Base-by-base conservation (phyloP, 108 stramenopile genomes). In the Cylindrotheca closterium region DNA sequence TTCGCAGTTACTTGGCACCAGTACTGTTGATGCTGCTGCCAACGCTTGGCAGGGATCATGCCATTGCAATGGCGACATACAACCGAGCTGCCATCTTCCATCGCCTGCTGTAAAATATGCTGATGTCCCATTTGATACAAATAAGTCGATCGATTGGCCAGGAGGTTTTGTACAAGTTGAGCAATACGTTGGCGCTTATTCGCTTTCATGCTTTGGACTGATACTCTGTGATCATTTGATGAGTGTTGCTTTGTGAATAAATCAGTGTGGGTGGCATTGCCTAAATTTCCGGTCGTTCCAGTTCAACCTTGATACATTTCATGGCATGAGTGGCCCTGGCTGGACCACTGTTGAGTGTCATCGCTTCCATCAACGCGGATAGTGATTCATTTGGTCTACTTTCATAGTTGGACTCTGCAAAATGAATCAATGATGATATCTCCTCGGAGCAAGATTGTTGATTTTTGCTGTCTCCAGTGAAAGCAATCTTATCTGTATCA, bases 21-120 rank as follows among this genome's bases (percentile, higher is more conserved):
- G 42, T 68, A 77, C 21, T 68, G 52, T 12, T 46, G 53, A 55
- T 81, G 80, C 51, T 81, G 80, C 37, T 53, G 58, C 74, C 74
- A 78, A 27, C 77, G 55, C 10, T 57, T 61, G 28, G 59, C 62
- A 22, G 69, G 45, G 0, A 81, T 60, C 70, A 78, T 67, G 51
- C 62, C 77, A 25, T 77, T 73, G 56, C 80, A 81, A 21, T 58
- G 54, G 10, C 61, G 34, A 67, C 80, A 81, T 25, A 78, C 74
- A 24, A 81, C 68, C 31, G 63, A 65, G 5, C 55, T 58, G 10
- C 80, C 80, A 67, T 81, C 80, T 62, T 81, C 74, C 80, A 81
- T 81, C 3, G 80, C 64, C 47, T 81, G 77, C 24, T 71, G 77
- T 30, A 81, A 34, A 28, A 81, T 48, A 52, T 78, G 65, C 15